Conservation (phyloP, 768 basidiomycete species). For the Cystobasidium ongulense region DNA sequence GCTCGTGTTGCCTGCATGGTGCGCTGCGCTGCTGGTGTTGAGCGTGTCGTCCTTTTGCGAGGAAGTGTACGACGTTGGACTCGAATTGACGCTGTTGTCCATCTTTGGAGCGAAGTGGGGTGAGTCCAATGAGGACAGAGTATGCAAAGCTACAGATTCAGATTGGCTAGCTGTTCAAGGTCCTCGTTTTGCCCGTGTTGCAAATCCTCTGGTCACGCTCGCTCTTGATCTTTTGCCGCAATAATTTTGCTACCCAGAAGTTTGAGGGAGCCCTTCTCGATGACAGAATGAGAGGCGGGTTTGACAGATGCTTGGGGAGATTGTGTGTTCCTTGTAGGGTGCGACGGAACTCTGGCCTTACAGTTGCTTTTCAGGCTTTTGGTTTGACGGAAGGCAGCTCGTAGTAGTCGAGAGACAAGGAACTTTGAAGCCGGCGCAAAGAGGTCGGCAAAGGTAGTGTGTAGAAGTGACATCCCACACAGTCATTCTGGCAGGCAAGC, state of each 20-base stretch:
- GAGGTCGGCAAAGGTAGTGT: background rate
- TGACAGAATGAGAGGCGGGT: background rate
- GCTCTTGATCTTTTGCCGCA: background rate
- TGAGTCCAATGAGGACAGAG: background rate
- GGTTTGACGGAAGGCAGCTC: background rate
- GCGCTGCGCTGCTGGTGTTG: background rate
- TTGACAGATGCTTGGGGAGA: too few species aligned
- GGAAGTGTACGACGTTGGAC: slow-evolving; percentile 1
- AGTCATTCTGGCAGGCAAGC: too few species aligned
- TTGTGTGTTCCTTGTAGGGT: too few species aligned
- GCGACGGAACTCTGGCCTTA: too few species aligned
- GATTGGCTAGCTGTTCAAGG: background rate
- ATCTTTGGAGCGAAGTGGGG: background rate
- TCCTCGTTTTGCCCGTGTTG: too few species aligned
- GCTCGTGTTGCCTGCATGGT: background rate
- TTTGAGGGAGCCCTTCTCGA: background rate
- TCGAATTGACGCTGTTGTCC: slow-evolving; percentile 1
- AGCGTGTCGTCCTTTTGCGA: background rate
- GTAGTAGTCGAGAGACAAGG: background rate
- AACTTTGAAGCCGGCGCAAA: background rate
- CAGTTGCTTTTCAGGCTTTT: background rate
- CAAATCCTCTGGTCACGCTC: background rate
- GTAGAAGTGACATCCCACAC: background rate
- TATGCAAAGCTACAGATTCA: too few species aligned
- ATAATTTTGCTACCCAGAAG: background rate